Conservation (phyloP, 352 stramenopile genomes). For the Blastocystis sp. region DNA sequence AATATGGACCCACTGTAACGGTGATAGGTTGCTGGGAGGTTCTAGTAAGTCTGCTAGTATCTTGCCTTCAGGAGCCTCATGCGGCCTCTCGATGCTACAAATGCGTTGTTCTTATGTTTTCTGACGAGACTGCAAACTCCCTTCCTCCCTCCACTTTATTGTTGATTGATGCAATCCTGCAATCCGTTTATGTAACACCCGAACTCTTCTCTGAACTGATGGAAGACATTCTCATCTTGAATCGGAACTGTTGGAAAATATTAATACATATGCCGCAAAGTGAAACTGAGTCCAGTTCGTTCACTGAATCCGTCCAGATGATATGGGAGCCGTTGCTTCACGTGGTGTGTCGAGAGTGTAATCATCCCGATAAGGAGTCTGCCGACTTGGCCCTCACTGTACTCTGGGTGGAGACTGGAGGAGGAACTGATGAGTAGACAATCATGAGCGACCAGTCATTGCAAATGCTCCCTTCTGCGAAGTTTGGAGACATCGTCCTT, state of each 20-base stretch:
- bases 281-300: background rate
- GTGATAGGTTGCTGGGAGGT: conserved; percentile 37
- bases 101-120: conserved; percentile 25
- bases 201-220: background rate
- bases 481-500: background rate
- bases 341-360: background rate
- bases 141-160: background rate
- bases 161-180: background rate
- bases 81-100: conserved; percentile 11
- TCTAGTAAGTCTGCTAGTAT: background rate
- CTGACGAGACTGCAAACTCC: background rate
- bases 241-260: conserved; percentile 37
- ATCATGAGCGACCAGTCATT: background rate
- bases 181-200: background rate
- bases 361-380: background rate
- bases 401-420: background rate
- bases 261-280: background rate
- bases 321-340: background rate
- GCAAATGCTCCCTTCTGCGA: background rate
- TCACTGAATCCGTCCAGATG: background rate
- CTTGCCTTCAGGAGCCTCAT: background rate
- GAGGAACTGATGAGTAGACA: background rate
- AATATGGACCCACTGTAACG: background rate
- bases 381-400: background rate
- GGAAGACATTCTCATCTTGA: background rate